Evolutionary conservation across 2,329 filamentous ascomycete species (phyloP).

Genomic region (Apiospora saccharicola): DNA sequence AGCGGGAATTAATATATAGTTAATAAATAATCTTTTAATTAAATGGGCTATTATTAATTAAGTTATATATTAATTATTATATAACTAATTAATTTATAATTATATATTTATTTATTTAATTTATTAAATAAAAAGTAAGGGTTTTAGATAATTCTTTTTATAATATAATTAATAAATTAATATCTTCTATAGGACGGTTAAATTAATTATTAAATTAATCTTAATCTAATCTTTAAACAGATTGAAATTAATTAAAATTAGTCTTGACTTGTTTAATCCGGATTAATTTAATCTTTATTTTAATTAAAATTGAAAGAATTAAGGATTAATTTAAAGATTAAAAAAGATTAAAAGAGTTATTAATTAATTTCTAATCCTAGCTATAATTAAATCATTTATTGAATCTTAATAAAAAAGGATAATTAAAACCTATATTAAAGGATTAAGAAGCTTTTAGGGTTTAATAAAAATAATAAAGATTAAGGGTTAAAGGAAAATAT

Average conservation of each 20-base stretch:
- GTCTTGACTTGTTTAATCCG: too few relatives aligned
- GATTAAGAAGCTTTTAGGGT: background rate
- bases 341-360: too few relatives aligned
- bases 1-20: too few relatives aligned
- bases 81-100: background rate
- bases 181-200: too few relatives aligned
- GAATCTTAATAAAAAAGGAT: background rate
- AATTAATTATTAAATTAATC: background rate
- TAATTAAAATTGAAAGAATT: slow-evolving; percentile 2
- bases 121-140: background rate
- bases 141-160: background rate
- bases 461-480: background rate
- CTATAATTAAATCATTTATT: background rate
- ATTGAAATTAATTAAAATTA: too few relatives aligned
- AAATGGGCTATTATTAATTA: background rate
- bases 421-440: background rate
- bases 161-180: background rate
- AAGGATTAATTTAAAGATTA: background rate
- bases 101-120: background rate
- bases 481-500: background rate
- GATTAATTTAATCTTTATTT: background rate
- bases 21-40: too few relatives aligned
- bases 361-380: too few relatives aligned
- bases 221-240: too few relatives aligned
- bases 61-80: background rate